Conservation (phyloP, 208 protist genomes). For the Wallacemonas sp. region DNA sequence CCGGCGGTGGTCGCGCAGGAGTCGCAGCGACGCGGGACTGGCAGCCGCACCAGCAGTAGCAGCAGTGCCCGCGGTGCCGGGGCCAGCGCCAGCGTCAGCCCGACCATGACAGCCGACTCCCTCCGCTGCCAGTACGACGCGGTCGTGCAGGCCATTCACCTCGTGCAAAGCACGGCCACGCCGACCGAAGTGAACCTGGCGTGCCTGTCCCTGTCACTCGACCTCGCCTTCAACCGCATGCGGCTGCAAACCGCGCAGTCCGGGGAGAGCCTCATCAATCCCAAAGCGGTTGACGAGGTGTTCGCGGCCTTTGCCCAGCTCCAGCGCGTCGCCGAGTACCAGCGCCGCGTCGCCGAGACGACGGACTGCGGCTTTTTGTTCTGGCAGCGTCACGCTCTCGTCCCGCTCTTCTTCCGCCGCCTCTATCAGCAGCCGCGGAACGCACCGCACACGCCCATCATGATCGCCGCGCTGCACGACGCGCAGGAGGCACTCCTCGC, state of each 20-base stretch:
- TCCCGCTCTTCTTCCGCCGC: slow-evolving; percentile 82
- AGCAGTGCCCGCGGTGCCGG: no score
- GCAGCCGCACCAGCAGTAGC: no score
- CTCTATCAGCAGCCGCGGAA: slow-evolving; percentile 73
- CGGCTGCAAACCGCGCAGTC: slow-evolving; percentile 5
- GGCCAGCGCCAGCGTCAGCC: slow-evolving; percentile 11
- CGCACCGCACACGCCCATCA: slow-evolving; percentile 60
- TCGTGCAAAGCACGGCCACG: slow-evolving; percentile 70
- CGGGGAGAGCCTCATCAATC: background rate
- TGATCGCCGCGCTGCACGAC: slow-evolving; percentile 81
- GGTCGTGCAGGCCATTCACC: slow-evolving; percentile 52
- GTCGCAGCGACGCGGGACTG: background rate
- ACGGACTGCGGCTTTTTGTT: slow-evolving; percentile 91
- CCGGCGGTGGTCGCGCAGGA: background rate
- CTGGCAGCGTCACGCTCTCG: slow-evolving; percentile 82
- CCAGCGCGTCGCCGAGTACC: slow-evolving; percentile 58
- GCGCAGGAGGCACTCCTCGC: slow-evolving; percentile 40
- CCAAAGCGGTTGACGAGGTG: slow-evolving; percentile 36
- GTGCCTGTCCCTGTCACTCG: slow-evolving; percentile 62
- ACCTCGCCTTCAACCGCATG: slow-evolving; percentile 56
- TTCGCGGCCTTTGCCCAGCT: slow-evolving; percentile 75
- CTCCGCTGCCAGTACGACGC: slow-evolving; percentile 58
- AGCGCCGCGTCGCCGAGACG: slow-evolving; percentile 39
- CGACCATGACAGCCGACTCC: background rate
- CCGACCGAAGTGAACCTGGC: slow-evolving; percentile 41